Evolutionary conservation across 2,329 filamentous ascomycete species (phyloP), one percentile per base, ranked within the genome.

Genomic region (Xylaria sp.): DNA sequence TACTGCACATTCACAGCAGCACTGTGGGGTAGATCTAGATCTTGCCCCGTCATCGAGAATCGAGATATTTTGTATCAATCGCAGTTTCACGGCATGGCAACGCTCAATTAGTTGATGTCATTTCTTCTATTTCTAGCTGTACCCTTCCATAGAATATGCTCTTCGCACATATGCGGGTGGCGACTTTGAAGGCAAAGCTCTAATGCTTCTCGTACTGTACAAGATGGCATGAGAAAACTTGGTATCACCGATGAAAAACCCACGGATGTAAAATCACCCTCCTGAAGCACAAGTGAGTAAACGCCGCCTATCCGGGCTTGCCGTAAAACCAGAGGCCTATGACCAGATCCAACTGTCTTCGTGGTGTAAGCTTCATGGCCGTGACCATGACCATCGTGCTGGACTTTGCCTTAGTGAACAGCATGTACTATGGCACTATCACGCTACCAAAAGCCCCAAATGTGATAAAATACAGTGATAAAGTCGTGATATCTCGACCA

Each of bases 391-490:
- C 54, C 61, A 49, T 63, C 36, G 36, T 55, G 15, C 58, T 39
- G 28, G 36, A 62, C 23, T 46, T 49, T 25, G 25, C 25, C 23
- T 9, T 6, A 6, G 36, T 55, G 9, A 25, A 36, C 23, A 31
- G 36, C 58, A 13, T 25, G 46, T 54, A 39, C 39, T 18, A 28
- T 55, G 25, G 51, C 31, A 57, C 3, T 15, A 9, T 20, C 49
- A 15, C 49, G 28, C 15, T 7, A 10, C 8, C 33, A 10, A 36
- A 10, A 18, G 49, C 31, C 56, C 46, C 23, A 56, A 46, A 58
- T 15, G 58, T 71, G 25, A 63, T 67, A 65, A 48, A 64, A 43
- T 71, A 71, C 67, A 69, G 52, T 69, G 36, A 55, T 36, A 64
- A 56, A 15, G 33, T 54, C 61, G 46, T 62, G 18, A 49, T 58